Evolutionary conservation across 2,329 filamentous ascomycete species (phyloP), one percentile per base, ranked within the genome.

Genomic region (Pyrenophora seminiperda): DNA sequence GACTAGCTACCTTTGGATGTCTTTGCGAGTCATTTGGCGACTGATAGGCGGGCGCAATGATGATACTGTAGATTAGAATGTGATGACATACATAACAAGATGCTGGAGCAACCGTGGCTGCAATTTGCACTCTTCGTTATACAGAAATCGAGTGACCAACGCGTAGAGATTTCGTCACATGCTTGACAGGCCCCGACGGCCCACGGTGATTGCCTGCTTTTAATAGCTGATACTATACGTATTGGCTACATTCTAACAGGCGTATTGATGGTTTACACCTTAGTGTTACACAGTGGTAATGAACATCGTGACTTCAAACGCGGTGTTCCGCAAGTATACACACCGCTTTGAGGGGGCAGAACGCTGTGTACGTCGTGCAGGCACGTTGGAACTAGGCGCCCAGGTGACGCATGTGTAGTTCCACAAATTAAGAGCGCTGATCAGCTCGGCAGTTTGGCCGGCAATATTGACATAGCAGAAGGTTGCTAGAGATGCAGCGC

Each of bases 361-460:
- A 34, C 17, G 41, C 15, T 19, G 31, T 41, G 33, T 43, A 44
- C 7, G 50, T 47, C 31, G 45, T 36, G 59, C 56, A 41, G 24
- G 55, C 54, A 65, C 54, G 49, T 59, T 54, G 20, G 29, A 46
- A 59, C 38, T 54, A 34, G 50, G 50, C 49, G 50, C 52, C 55
- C 42, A 53, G 14, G 48, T 61, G 36, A 47, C 48, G 31, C 47
- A 37, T 41, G 33, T 14, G 40, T 31, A 19, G n/a, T 30, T 6
- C 29, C 24, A 19, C 14, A n/a, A 33, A 18, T 11, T 33, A 37
- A 40, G 30, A 17, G 36, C 22, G 32, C 44, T 24, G 34, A 18
- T 47, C 41, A 39, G 13, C 15, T 22, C 31, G 5, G 31, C 39
- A 30, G 13, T 15, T 22, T 27, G 5, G 31, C 39, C 30, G 30